A percentile compares a stretch with the other conserved stretches of the same genome.
Conservation (phyloP, 768 basidiomycete genomes). For the Trametes cinnabarina region DNA sequence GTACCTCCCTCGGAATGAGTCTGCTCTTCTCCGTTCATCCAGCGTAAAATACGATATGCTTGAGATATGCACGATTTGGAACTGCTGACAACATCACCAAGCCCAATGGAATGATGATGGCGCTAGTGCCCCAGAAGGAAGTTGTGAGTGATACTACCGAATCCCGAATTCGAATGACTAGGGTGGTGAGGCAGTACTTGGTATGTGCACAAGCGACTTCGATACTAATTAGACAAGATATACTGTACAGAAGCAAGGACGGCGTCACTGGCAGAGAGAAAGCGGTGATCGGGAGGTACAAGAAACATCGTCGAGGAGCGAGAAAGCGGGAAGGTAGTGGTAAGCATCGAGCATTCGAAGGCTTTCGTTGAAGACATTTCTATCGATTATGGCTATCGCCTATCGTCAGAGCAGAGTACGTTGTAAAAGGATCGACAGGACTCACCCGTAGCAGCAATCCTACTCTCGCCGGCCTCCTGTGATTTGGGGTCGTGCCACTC, state of each 20-base stretch:
- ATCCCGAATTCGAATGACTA: background rate
- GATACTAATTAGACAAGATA: constrained; percentile 7
- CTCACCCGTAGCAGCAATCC: no score
- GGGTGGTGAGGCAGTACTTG: constrained; percentile 5
- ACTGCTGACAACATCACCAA: constrained; percentile 9
- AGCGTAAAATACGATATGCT: background rate
- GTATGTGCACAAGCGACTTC: background rate
- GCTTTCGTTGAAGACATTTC: no score
- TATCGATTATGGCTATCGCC: no score
- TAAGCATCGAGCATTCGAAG: background rate
- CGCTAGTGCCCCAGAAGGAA: background rate
- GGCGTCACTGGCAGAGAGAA: constrained; percentile 3
- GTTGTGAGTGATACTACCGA: background rate
- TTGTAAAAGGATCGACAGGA: no score
- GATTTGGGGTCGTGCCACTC: background rate
- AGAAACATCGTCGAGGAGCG: no score
- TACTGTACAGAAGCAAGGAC: constrained; percentile 11
- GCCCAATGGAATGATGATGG: constrained; percentile 10
- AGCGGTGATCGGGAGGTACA: background rate
- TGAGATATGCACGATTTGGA: background rate
- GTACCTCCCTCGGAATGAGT: no score
- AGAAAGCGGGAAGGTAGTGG: background rate
- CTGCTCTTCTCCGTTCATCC: no score
- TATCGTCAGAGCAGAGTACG: no score
- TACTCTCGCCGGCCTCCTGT: background rate